Evolutionary conservation across 306 rosid species (phyloP), one percentile per base, ranked within the genome.

Genomic region (Quercus wislizeni): DNA sequence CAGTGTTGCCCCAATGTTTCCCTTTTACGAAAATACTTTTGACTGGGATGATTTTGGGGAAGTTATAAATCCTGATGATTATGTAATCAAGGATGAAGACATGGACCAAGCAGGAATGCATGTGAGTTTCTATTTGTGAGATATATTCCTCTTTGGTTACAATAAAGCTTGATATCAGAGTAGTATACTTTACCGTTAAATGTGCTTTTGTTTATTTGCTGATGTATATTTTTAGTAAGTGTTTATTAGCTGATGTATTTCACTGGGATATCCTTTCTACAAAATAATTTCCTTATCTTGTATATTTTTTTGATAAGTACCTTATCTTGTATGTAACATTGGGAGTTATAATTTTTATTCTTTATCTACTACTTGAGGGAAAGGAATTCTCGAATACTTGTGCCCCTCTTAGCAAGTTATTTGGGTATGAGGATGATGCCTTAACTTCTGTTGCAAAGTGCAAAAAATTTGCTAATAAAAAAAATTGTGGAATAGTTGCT

Each of bases 21-120:
- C 99, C 74, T 92, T 76, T 77, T 92, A 81, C 55, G 98, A 93
- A 75, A 95, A 88, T 80, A 79, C 88, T 35, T 81, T 83, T 5
- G 98, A 93, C 76, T 95, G 98, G 99, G 98, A 91, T 84, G 99
- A 95, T 84, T 93, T 90, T 88, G 98, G 99, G 55, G 98, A 93
- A 84, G 96, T 95, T 61, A 95, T 95, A 84, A 93, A 95, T 83
- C 99, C 99, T n/a, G 99, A 95, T 73, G 97, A 91, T 89, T 95
- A 92, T 84, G 98, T 91, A 56, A 92, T 95, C 63, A 95, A 91
- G 86, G 99, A 91, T 74, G 97, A 91, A 80, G 99, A 93, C 89
- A 90, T 93, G 96, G 92, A 93, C 86, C 92, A 79, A 74, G 75
- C 85, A 62, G 75, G 88, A 51, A 85, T 85, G 85, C 88, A 79